A percentile compares a stretch with the other conserved stretches of the same genome.
phyloP scores from a whole-genome alignment of 2,329 filamentous ascomycete genomes.

The Fusarium graminum region DNA sequence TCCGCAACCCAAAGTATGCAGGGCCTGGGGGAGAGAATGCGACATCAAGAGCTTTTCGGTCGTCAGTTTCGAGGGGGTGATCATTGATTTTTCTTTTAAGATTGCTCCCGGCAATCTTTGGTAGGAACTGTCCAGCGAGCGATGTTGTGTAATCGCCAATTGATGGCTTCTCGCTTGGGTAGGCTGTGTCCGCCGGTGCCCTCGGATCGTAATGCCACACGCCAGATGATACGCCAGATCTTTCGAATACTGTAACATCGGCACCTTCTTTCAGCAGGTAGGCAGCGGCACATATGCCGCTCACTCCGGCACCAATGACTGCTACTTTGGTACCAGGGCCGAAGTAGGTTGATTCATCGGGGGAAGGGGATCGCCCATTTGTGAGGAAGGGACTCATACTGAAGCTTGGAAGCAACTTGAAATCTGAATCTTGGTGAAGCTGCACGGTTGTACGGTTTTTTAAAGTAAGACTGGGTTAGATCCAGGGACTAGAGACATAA shows the following conservation, averaged over 20 bases:
- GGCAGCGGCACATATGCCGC: slow-evolving; percentile 56
- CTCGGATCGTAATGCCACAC: slow-evolving; percentile 57
- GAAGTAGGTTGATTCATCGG: slow-evolving; percentile 10
- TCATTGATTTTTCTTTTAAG: too few species aligned
- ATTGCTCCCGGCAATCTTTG: too few species aligned
- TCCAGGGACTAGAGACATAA: neutral
- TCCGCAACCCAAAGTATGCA: slow-evolving; percentile 71
- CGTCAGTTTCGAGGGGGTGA: slow-evolving; percentile 1
- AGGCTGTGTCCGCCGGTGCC: slow-evolving; percentile 49
- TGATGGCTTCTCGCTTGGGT: slow-evolving; percentile 51
- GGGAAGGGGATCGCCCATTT: slow-evolving; percentile 14
- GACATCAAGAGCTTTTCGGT: slow-evolving; percentile 14
- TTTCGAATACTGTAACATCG: slow-evolving; percentile 56
- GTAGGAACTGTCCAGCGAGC: slow-evolving; percentile 11
- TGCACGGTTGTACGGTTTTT: too few species aligned
- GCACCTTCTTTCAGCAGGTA: slow-evolving; percentile 55
- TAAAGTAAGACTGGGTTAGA: too few species aligned
- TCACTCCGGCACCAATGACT: slow-evolving; percentile 58
- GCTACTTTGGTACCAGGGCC: slow-evolving; percentile 48
- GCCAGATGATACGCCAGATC: slow-evolving; percentile 52
- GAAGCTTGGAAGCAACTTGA: fast-evolving
- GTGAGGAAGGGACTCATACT: slow-evolving; percentile 36
- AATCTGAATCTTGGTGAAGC: neutral
- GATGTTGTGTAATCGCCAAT: slow-evolving; percentile 48
- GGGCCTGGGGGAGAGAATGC: slow-evolving; percentile 56